Base-by-base conservation (phyloP, 2,329 filamentous ascomycete genomes). In the Emergomyces africanus region DNA sequence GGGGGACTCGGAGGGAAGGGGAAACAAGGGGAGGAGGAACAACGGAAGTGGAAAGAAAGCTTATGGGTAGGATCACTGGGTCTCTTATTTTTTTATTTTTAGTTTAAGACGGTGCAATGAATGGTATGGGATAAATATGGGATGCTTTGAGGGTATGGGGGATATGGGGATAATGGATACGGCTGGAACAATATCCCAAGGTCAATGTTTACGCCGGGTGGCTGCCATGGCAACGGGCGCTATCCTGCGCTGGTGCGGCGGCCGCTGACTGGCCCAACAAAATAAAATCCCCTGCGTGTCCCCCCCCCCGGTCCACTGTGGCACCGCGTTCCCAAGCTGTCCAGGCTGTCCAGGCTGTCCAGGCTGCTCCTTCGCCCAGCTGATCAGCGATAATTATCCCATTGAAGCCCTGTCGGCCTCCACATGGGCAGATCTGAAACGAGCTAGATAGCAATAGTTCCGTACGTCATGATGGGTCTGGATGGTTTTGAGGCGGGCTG, bases 201-300 rank as follows among this genome's bases (percentile, higher is more conserved):
- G 65, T 35, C 51, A 54, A 23, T 72, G 70, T 71, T 72, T 72
- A 71, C 71, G 58, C 57, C 48, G 30, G 49, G 60, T 28, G 54
- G 68, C 66, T 73, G 70, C 68, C 68, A 73, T 72, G 67, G 71
- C 71, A 73, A 73, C 71, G 62, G n/a, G n/a, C 59, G 54, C 55
- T 46, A 28, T 30, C 23, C 48, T 8, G 25, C 14, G 2, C 23
- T 3, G n/a, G n/a, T n/a, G n/a, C n/a, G n/a, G 25, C 25, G 25
- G 30, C 30, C 3, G 30, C 30, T 30, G 30, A 30, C 30, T 3
- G 3, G 25, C 48, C 8, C 3, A 33, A 30, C 48, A 50, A n/a
- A 28, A n/a, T 3, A 15, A n/a, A 50, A 33, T 50, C 23, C 28
- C 4, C 20, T 2, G 5, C 1, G 10, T 23, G 42, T 25, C 3